phyloP scores from a whole-genome alignment of 2,329 filamentous ascomycete species.

The Penicillium sp. region DNA sequence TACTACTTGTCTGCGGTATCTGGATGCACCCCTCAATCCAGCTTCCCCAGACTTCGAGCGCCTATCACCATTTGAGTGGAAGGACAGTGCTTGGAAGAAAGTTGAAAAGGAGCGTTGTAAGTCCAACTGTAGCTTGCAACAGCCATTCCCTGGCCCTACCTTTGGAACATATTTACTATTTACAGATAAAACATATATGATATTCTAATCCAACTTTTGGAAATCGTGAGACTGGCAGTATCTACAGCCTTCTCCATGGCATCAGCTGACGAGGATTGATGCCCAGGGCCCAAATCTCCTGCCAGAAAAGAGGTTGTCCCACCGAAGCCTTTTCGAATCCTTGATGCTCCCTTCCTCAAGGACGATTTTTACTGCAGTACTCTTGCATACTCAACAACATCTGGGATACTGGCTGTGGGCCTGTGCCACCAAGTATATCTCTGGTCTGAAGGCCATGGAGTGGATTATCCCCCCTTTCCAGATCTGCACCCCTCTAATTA shows the following conservation, averaged over 20 bases:
- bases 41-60: slow-evolving; percentile 24
- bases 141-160: not conserved
- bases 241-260: not conserved
- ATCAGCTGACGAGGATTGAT: slow-evolving; percentile 15
- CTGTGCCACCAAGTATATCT: slow-evolving; percentile 71
- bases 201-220: not conserved
- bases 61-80: slow-evolving; percentile 32
- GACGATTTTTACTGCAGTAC: slow-evolving; percentile 95
- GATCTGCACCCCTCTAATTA: slow-evolving; percentile 44
- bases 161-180: slow-evolving; percentile 4
- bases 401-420: slow-evolving; percentile 72
- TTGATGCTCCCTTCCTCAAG: slow-evolving; percentile 79
- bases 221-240: not conserved
- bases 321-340: slow-evolving; percentile 68
- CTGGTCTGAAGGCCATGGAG: slow-evolving; percentile 71
- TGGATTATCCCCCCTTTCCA: slow-evolving; percentile 51
- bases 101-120: slow-evolving; percentile 28
- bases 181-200: slow-evolving; percentile 4
- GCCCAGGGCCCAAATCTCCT: slow-evolving; percentile 18
- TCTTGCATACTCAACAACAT: slow-evolving; percentile 70
- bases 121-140: slow-evolving; percentile 12
- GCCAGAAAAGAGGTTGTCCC: slow-evolving; percentile 48
- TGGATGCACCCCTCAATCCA: slow-evolving; percentile 20
- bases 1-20: slow-evolving; percentile 40
- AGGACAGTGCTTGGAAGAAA: slow-evolving; percentile 33